phyloP scores from a whole-genome alignment of 768 basidiomycete genomes.

The Kwoniella europaea region DNA sequence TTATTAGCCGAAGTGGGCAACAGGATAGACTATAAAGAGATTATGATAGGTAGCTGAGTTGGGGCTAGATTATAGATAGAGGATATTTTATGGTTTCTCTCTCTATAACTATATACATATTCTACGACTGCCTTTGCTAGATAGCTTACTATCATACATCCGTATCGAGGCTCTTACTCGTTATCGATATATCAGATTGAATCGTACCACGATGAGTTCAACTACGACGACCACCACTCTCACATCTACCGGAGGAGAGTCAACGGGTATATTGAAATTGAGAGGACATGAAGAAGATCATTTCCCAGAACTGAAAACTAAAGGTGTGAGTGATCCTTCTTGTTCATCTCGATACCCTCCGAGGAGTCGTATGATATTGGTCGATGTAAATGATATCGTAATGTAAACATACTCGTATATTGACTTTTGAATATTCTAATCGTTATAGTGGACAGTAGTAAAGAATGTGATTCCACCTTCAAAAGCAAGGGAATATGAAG shows the following conservation, averaged over 20 bases:
- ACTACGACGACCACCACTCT: conserved; percentile 1
- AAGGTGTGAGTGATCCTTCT: conserved; percentile 40
- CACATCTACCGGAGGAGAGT: neutral
- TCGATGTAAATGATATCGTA: too few relatives aligned
- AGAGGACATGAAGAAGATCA: conserved; percentile 15
- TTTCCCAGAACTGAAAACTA: conserved; percentile 39
- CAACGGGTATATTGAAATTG: conserved; percentile 21
- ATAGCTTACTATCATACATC: neutral
- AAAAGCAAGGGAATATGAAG: conserved; percentile 45
- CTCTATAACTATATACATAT: neutral
- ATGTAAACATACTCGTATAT: too few relatives aligned
- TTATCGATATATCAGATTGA: neutral
- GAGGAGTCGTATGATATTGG: neutral
- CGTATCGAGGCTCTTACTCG: neutral
- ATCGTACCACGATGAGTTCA: conserved; percentile 3
- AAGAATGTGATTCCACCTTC: conserved; percentile 41
- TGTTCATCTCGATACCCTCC: neutral
- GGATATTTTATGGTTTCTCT: too few relatives aligned
- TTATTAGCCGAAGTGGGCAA: neutral
- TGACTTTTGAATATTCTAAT: too few relatives aligned
- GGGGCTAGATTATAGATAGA: neutral
- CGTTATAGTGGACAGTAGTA: conserved; percentile 39
- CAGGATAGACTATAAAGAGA: neutral
- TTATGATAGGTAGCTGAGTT: neutral
- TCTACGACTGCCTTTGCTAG: neutral